Evolutionary conservation across 2,329 filamentous ascomycete genomes (phyloP), one percentile per base, ranked within the genome.

Genomic region (Botrytis squamosa): DNA sequence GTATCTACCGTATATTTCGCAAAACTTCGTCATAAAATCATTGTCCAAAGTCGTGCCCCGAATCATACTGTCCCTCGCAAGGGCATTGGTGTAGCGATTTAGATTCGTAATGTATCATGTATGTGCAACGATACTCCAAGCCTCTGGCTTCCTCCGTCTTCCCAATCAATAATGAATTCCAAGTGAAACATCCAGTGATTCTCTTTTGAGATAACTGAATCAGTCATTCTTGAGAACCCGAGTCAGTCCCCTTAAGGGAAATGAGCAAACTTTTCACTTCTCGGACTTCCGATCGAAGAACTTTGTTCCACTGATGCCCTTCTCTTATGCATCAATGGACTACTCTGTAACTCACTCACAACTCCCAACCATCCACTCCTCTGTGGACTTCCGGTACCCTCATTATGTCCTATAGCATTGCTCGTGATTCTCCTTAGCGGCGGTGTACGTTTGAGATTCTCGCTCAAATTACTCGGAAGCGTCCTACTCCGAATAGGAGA

Each of bases 341-440:
- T 90, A 72, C 83, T 86, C 80, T 91, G 89, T 68, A 91, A 82
- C 78, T 91, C 89, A 71, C 88, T 84, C 36, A 91, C 87, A 9
- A 91, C 89, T 40, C 88, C 88, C 33, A 87, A 87, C 89, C 89
- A 91, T 40, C 88, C 88, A 75, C 83, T 82, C 71, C 86, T 85
- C 70, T 88, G 87, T 33, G 82, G 83, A 57, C 82, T 82, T 63
- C 83, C 83, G 49, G 85, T 82, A 63, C 84, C 83, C 69, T 88
- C 85, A 75, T 84, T 84, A 76, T 88, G 86, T 14, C 87, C 86
- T 75, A 88, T 85, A 12, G 86, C 82, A 76, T 86, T 86, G 2
- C 87, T 88, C 9, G 87, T 87, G 66, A 90, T 78, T 74, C 87
- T 84, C 71, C 88, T 84, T 75, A 88, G 77, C 12, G 86, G 85